These are phyloP conservation scores for Metschnikowia dekortorum DNA, from an alignment of 805 yeast genomes.

Conservation along the genomic window DNA sequence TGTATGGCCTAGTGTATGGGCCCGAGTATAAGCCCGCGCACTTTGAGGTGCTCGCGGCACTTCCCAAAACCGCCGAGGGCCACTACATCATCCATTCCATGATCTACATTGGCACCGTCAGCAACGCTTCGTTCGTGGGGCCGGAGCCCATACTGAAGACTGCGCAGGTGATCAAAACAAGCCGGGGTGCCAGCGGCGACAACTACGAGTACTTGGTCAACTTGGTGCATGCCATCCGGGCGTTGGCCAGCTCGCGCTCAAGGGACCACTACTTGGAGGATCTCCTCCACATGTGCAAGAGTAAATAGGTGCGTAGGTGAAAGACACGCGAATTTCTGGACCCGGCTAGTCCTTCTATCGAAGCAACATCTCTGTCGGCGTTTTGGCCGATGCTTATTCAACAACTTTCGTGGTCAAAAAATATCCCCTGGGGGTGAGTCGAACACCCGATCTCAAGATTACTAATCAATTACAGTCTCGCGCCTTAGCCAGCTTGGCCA, in stretches of 20 bases:
- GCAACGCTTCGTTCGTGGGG: conserved; percentile 79
- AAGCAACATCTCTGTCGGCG: too few species aligned
- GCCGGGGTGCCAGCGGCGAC: conserved; percentile 77
- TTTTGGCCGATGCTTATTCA: too few species aligned
- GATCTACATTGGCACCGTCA: conserved; percentile 80
- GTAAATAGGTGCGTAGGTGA: background rate
- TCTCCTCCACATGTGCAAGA: conserved; percentile 8
- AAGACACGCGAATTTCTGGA: too few species aligned
- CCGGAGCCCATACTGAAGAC: conserved; percentile 62
- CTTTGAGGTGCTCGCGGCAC: conserved; percentile 6
- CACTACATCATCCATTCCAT: conserved; percentile 47
- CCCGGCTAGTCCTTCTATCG: too few species aligned
- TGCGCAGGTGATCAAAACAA: conserved; percentile 52
- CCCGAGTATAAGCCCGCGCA: conserved; percentile 1
- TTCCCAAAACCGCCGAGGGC: conserved; percentile 27
- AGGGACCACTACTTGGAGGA: conserved; percentile 36
- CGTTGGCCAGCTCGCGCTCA: conserved; percentile 17
- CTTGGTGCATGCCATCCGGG: conserved; percentile 44
- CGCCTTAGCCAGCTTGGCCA: conserved; percentile 52
- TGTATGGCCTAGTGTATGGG: background rate
- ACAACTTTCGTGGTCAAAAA: conserved; percentile 4
- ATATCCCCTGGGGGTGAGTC: conserved; percentile 49
- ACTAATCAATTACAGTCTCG: conserved; percentile 45
- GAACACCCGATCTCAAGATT: conserved; percentile 50
- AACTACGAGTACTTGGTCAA: conserved; percentile 66